Evolutionary conservation across 352 stramenopile genomes (phyloP).

Genomic region (Globisporangium splendens): DNA sequence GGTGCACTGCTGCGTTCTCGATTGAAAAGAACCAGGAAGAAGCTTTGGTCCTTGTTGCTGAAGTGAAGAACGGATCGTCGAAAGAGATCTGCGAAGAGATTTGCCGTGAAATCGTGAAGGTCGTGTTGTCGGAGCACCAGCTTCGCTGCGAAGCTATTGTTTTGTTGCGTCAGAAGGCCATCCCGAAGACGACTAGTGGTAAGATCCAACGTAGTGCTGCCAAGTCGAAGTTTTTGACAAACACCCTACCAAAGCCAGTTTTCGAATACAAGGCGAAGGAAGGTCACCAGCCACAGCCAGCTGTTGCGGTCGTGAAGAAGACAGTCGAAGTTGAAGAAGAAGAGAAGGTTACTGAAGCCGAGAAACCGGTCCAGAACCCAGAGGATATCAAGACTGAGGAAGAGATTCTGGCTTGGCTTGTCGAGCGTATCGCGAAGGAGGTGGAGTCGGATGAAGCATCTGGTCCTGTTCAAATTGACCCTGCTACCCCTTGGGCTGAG

Average conservation of each 20-base stretch:
- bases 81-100: conserved; percentile 51
- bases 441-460: conserved; percentile 14
- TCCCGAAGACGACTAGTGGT: conserved; percentile 82
- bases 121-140: conserved; percentile 64
- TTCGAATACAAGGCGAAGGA: conserved; percentile 50
- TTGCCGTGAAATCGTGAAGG: conserved; percentile 61
- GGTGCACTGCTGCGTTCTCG: conserved; percentile 74
- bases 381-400: conserved; percentile 52
- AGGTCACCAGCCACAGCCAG: conserved; percentile 9
- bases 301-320: conserved; percentile 5
- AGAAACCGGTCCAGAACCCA: conserved; percentile 17
- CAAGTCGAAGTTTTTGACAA: conserved; percentile 52
- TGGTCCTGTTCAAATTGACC: conserved; percentile 33
- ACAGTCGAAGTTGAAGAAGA: conserved; percentile 8
- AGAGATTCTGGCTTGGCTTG: conserved; percentile 70
- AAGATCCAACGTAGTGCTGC: conserved; percentile 79
- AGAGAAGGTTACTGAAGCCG: conserved; percentile 5
- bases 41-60: conserved; percentile 69
- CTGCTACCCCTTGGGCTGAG: conserved; percentile 55
- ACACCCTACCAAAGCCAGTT: conserved; percentile 42
- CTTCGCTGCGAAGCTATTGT: conserved; percentile 71
- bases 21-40: conserved; percentile 79
- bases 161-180: conserved; percentile 62
- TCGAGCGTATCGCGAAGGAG: conserved; percentile 62
- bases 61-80: conserved; percentile 63